Evolutionary conservation across 179 eudicot species (phyloP), one percentile per base, ranked within the genome.

Genomic region (Spergularia azorica): DNA sequence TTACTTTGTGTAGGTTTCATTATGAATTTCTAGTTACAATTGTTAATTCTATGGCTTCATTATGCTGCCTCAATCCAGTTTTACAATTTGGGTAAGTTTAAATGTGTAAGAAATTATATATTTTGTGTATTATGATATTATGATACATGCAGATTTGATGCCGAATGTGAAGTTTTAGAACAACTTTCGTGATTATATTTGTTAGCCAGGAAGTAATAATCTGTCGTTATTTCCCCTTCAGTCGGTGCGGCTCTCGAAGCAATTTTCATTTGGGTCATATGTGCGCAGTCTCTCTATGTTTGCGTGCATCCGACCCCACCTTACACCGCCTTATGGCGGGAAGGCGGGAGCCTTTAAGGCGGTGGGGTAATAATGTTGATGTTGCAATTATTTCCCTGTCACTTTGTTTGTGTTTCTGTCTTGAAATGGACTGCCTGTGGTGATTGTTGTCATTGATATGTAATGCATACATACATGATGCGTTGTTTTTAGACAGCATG

Each of bases 11-110:
- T 32, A 82, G 82, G 77, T 77, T 9, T 58, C 12, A 9, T 50
- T 65, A 71, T 82, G 74, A 75, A 63, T 39, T 16, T 62, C n/a
- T 66, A 16, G 26, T 71, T 46, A 58, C n/a, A 64, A 18, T 56
- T 8, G 58, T 13, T 55, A 58, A 9, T 80, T 41, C 41, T 3
- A 82, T 82, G 84, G 76, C 76, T 74, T 76, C 82, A 50, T 70
- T 60, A 38, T 71, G 82, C 75, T 61, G 52, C 43, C 18, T 73
- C 4, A 64, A 14, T 71, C 71, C 76, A n/a, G 20, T 76, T 12
- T 38, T 71, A 21, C 76, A 60, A 8, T 43, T 66, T n/a, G 76
- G 76, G 75, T 66, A 62, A 69, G 75, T 20, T 4, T 63, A 21
- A 0, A 43, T 43, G 9, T 46, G 56, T 43, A 5, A 43, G 48